Percentiles rank a stretch among this genome's conserved stretches.
Evolutionary conservation across 2,329 filamentous ascomycete species (phyloP).

Genomic region (Xylaria polymorpha): DNA sequence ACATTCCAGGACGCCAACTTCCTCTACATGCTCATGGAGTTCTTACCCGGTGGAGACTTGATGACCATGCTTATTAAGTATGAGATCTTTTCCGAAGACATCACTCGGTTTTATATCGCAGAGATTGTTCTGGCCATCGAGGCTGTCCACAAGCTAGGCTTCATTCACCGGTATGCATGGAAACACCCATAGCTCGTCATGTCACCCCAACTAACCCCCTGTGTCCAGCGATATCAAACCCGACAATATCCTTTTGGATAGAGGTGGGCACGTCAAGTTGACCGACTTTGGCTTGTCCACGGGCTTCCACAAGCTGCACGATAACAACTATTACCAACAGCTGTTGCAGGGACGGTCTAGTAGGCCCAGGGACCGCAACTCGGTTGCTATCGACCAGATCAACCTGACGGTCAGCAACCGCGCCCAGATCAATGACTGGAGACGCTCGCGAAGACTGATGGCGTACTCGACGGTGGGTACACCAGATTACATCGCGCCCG

Average conservation of each 20-base stretch:
- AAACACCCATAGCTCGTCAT: background rate
- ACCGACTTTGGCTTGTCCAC: conserved; percentile 98
- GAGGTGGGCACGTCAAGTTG: conserved; percentile 95
- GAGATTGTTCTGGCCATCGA: conserved; percentile 99
- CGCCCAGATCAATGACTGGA: conserved; percentile 98
- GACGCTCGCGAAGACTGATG: conserved; percentile 93
- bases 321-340: conserved; percentile 98
- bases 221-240: conserved; percentile 87
- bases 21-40: conserved; percentile 99
- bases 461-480: conserved; percentile 98
- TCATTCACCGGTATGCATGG: conserved; percentile 90
- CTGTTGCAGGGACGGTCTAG: conserved; percentile 84
- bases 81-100: conserved; percentile 98
- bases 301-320: conserved; percentile 96
- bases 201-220: conserved; percentile 63
- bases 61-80: conserved; percentile 99
- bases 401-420: conserved; percentile 98
- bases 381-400: conserved; percentile 96
- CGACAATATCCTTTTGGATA: conserved; percentile 96
- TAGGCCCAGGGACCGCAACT: conserved; percentile 84
- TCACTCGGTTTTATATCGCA: conserved; percentile 98
- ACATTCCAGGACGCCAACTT: conserved; percentile 98
- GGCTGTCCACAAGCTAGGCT: conserved; percentile 96
- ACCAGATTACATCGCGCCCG: conserved; percentile 97
- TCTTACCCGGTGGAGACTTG: conserved; percentile 94